These are phyloP conservation scores for Ophiostoma piceae DNA, from an alignment of 2,329 filamentous ascomycete genomes.

Conservation along the genomic window DNA sequence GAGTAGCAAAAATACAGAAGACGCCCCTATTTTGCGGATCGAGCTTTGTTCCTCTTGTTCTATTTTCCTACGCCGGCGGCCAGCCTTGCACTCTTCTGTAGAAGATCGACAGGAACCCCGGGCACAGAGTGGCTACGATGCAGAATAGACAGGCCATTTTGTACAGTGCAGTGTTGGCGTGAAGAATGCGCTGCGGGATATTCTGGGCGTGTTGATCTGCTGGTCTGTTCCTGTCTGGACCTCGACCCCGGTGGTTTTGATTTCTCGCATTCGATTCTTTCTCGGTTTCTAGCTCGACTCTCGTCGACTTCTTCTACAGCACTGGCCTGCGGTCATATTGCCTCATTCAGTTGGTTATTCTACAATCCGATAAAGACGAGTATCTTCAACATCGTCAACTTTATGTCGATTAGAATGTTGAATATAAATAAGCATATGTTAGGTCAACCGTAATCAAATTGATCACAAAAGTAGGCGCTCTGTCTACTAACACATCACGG, in stretches of 20 bases:
- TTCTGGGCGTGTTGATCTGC: not conserved
- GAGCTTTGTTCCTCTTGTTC: conserved; percentile 1
- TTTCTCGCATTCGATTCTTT: too few relatives aligned
- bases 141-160: not conserved
- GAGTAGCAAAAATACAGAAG: not conserved
- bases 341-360: not conserved
- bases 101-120: conserved; percentile 20
- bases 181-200: conserved; percentile 8
- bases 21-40: conserved; percentile 4
- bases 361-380: not conserved
- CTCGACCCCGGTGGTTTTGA: not conserved
- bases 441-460: not conserved
- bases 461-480: not conserved
- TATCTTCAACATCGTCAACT: not conserved
- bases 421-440: not conserved
- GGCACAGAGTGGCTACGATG: not conserved
- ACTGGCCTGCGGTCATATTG: not conserved
- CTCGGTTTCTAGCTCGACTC: too few relatives aligned
- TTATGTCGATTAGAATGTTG: too few relatives aligned
- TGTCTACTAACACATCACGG: not conserved
- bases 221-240: not conserved
- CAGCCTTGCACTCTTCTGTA: conserved; percentile 19
- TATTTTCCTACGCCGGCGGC: conserved; percentile 14
- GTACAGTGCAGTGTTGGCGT: not conserved
- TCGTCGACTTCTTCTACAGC: too few relatives aligned